Evolutionary conservation across 768 basidiomycete genomes (phyloP).

Genomic region (Suillus subaureus): DNA sequence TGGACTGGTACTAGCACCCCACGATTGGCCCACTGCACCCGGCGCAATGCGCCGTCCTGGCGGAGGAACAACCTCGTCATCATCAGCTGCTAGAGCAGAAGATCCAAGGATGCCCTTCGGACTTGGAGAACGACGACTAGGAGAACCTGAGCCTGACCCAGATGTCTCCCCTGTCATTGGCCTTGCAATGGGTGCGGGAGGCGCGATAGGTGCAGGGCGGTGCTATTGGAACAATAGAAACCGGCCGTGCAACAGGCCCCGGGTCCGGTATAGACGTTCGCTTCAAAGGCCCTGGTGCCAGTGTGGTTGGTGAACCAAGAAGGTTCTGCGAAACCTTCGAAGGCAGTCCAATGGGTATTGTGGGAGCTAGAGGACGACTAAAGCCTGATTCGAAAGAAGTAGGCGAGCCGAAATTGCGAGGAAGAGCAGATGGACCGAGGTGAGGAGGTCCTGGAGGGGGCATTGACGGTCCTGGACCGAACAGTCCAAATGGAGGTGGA

Average conservation of each 20-base stretch:
- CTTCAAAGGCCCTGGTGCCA: constrained; percentile 52
- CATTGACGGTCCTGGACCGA: constrained; percentile 47
- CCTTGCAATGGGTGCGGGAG: constrained; percentile 66
- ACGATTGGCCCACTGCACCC: constrained; percentile 47
- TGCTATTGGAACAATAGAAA: constrained; percentile 44
- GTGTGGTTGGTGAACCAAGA: constrained; percentile 38
- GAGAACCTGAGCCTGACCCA: constrained; percentile 64
- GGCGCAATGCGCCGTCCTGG: constrained; percentile 45
- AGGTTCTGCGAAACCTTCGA: constrained; percentile 39
- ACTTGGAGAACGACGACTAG: constrained; percentile 50
- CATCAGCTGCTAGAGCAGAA: constrained; percentile 75
- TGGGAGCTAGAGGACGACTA: constrained; percentile 43
- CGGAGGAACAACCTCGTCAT: constrained; percentile 72
- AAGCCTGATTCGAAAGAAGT: constrained; percentile 56
- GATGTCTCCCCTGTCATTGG: constrained; percentile 41
- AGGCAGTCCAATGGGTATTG: constrained; percentile 60
- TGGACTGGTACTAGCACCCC: constrained; percentile 50
- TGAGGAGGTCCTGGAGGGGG: constrained; percentile 45
- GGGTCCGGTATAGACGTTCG: constrained; percentile 45
- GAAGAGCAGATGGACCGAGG: constrained; percentile 56
- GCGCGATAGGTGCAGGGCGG: constrained; percentile 72
- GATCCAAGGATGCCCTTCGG: constrained; percentile 75
- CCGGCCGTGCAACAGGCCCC: constrained; percentile 57
- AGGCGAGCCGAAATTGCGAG: constrained; percentile 52
- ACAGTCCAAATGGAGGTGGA: constrained; percentile 46